Base-by-base conservation (phyloP, 257 asterid genomes). In the Hygrophila difformis region DNA sequence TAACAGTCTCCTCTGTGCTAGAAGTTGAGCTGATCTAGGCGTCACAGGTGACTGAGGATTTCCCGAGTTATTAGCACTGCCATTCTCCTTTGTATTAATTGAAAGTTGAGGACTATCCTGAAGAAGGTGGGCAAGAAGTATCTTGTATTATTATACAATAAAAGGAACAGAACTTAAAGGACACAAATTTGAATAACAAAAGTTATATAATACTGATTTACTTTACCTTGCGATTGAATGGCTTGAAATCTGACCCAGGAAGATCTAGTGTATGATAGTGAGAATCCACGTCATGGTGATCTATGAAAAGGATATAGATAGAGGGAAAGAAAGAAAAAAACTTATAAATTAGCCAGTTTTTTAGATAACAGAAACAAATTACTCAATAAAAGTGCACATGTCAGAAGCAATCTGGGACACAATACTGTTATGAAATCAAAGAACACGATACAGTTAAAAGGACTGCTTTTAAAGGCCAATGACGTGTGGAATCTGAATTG, bases 231-330 rank as follows among this genome's bases (percentile, higher is more conserved):
- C 71, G 77, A 63, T 71, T 71, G 38, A 75, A 59, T 37, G 71
- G 82, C 69, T 53, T 75, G 65, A 70, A 79, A 18, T 73, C 91
- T 41, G 81, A 47, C 45, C 94, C 82, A 21, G 94, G 98, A 71
- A 82, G 68, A 57, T 70, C 68, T 54, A 79, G 55, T 37, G 71
- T 72, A 41, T 94, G 93, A 69, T 82, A 85, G 67, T 56, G 86
- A 59, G 94, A 67, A 62, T 84, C 79, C 57, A 88, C 92, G 12
- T 75, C 76, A 54, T 77, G 74, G 75, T 78, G 72, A 49, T 73
- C 97, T 88, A 56, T 54, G 49, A 50, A 53, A 43, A 51, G 65
- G 49, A 18, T 41, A 47, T 18, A 19, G 24, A 18, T 26, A 26
- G 31, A 43, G 53, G 21, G 16, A 15, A 21, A 22, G 2, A 57